phyloP scores from a whole-genome alignment of 2,329 filamentous ascomycete species.

The Xylogone sp. region DNA sequence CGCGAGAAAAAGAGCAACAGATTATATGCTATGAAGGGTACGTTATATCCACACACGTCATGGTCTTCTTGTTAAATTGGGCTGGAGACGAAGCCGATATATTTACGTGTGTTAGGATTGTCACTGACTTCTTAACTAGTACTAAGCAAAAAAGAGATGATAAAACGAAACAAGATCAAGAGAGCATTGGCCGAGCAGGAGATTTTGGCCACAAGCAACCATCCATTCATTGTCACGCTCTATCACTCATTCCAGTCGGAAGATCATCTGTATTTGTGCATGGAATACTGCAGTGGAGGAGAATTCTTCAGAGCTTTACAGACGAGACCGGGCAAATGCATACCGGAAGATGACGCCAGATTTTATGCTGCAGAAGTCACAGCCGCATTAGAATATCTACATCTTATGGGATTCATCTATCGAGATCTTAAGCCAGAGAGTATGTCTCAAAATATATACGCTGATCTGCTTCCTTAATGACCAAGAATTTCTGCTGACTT shows the following conservation, averaged over 20 bases:
- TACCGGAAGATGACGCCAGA: constrained; percentile 91
- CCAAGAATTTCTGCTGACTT: too few relatives aligned
- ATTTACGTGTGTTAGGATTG: too few relatives aligned
- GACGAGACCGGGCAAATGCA: constrained; percentile 94
- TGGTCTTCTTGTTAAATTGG: too few relatives aligned
- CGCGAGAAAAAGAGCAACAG: constrained; percentile 95
- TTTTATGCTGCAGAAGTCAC: constrained; percentile 99
- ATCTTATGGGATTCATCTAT: constrained; percentile 99
- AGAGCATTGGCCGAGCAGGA: constrained; percentile 95
- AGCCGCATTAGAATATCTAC: constrained; percentile 91
- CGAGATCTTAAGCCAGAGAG: constrained; percentile 95
- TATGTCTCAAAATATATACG: too few relatives aligned
- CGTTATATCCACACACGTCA: constrained; percentile 30
- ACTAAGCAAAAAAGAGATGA: constrained; percentile 99
- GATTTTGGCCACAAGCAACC: constrained; percentile 96
- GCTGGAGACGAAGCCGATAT: too few relatives aligned
- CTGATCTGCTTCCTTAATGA: constrained; percentile 28
- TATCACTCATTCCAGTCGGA: constrained; percentile 99
- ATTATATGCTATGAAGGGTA: constrained; percentile 98
- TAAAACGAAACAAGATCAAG: constrained; percentile 99
- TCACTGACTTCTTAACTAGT: too few relatives aligned
- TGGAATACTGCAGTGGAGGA: constrained; percentile 99
- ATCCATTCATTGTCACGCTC: constrained; percentile 96
- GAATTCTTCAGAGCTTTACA: constrained; percentile 98
- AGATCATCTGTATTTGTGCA: constrained; percentile 97